Evolutionary conservation across 176 grass and related monocot genomes (phyloP), one percentile per base, ranked within the genome.

Genomic region (Musa beccarii): DNA sequence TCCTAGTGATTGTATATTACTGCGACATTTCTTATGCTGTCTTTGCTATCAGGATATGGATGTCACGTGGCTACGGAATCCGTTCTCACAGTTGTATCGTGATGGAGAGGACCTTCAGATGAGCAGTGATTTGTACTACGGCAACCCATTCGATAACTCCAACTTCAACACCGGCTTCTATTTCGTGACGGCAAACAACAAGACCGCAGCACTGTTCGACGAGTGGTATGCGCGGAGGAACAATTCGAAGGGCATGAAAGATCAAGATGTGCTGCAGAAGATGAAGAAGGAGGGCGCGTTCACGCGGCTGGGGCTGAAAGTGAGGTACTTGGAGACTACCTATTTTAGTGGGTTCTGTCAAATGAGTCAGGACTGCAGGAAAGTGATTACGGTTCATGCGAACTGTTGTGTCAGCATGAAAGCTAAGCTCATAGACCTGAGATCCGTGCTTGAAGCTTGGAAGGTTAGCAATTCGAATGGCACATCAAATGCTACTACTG

Each of bases 311-410:
- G 55, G 57, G 54, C 11, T 76, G 55, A 63, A 51, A 21, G 74
- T 63, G 0, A 76, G 74, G 29, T 76, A 23, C 55, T 43, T 76
- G n/a, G 74, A 76, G 15, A 76, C 74, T 22, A 13, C 8, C 7
- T 76, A 62, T 16, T 76, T 76, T 19, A 63, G 29, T 76, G 55
- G 74, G 15, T 76, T 76, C 55, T 76, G 74, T 14, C 74, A 76
- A 7, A 63, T 49, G 14, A 76, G 74, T 19, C 63, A 63, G 57
- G 74, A 64, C 34, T 64, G 52, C 13, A 17, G 56, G 10, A 49
- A 76, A 50, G 57, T 76, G 28, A 51, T 63, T 28, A 64, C 74
- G 22, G 34, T 76, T 1, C 74, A 76, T 63, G 56, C 74, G 2
- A 76, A 76, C 22, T 76, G 74, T 21, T 76, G 74, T 34, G 19